Conservation (phyloP, 108 stramenopile species). For the Cyclostephanos tholiformis region DNA sequence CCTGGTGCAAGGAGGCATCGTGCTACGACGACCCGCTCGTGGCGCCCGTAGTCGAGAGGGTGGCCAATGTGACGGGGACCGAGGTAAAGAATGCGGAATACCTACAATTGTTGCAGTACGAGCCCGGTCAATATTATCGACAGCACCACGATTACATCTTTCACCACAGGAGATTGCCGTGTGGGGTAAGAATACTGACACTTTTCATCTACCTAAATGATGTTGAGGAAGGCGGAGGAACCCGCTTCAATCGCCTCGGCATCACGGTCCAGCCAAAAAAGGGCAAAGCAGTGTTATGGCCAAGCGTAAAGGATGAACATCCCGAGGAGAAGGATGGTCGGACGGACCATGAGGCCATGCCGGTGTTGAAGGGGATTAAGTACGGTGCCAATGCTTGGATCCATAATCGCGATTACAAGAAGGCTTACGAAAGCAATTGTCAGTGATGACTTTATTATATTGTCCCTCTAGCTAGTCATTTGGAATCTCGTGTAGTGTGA, state of each 20-base stretch:
- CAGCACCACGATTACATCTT: conserved; percentile 60
- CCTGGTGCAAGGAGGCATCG: conserved; percentile 53
- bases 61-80: conserved; percentile 19
- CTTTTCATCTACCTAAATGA: conserved; percentile 89
- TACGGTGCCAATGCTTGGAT: conserved; percentile 93
- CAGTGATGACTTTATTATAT: background rate
- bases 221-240: conserved; percentile 89
- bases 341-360: conserved; percentile 81
- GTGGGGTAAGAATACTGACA: conserved; percentile 82
- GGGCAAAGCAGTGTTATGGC: conserved; percentile 83
- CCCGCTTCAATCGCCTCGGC: conserved; percentile 65
- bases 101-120: conserved; percentile 69
- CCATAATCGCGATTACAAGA: conserved; percentile 69
- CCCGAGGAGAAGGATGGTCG: conserved; percentile 63
- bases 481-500: background rate
- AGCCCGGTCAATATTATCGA: conserved; percentile 55
- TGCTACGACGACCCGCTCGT: conserved; percentile 22
- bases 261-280: conserved; percentile 76
- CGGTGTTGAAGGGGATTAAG: conserved; percentile 79
- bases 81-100: conserved; percentile 48
- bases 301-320: conserved; percentile 65
- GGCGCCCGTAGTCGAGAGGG: conserved; percentile 18
- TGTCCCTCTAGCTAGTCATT: too few relatives aligned
- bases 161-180: conserved; percentile 48
- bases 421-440: conserved; percentile 5